Conservation (phyloP, 495 filamentous ascomycete species). For the Usnea hakonensis region DNA sequence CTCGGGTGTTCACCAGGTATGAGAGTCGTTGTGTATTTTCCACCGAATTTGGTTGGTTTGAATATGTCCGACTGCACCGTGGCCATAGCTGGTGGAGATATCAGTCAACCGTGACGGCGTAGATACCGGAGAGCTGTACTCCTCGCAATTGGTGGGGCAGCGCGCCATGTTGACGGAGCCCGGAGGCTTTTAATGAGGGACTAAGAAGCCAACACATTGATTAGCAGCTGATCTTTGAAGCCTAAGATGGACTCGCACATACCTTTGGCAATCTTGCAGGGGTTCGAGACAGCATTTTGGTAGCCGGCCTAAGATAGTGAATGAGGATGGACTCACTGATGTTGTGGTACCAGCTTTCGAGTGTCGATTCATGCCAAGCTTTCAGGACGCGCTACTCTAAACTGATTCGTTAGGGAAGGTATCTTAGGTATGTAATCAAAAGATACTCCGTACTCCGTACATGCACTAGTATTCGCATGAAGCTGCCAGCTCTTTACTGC, state of each 20-base stretch:
- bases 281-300: conserved; percentile 10
- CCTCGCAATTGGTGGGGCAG: conserved; percentile 34
- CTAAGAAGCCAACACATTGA: conserved; percentile 21
- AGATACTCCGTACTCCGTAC: too few species aligned
- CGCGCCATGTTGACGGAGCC: conserved; percentile 31
- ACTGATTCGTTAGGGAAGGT: too few species aligned
- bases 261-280: conserved; percentile 28
- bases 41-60: conserved; percentile 97
- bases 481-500: too few species aligned
- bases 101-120: neutral
- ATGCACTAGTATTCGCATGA: too few species aligned
- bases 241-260: conserved; percentile 1
- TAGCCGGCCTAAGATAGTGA: neutral
- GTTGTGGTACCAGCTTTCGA: neutral
- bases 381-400: neutral
- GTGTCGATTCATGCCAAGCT: neutral
- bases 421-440: too few species aligned
- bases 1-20: conserved; percentile 63
- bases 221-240: neutral
- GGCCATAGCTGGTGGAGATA: conserved; percentile 46
- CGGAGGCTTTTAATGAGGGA: conserved; percentile 38
- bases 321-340: neutral
- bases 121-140: conserved; percentile 29
- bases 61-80: conserved; percentile 83
- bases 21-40: conserved; percentile 97